Conservation (phyloP, 2,329 filamentous ascomycete genomes). For the Scedosporium aurantiacum region DNA sequence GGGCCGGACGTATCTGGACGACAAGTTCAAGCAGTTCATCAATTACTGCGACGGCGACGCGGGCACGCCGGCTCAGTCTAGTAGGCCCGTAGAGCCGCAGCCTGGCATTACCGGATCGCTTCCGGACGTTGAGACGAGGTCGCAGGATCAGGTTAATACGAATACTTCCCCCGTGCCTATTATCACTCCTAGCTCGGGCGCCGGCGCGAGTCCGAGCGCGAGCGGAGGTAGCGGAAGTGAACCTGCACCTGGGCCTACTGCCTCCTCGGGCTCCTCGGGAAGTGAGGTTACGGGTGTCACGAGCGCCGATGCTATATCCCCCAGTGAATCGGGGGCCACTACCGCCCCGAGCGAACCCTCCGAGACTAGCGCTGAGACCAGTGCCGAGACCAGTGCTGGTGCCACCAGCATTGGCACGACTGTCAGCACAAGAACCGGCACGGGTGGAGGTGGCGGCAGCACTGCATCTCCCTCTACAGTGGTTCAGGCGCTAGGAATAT, state of each 20-base stretch:
- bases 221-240: too few species aligned
- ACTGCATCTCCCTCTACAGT: background rate
- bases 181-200: background rate
- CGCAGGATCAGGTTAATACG: background rate
- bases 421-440: background rate
- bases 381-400: too few species aligned
- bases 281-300: too few species aligned
- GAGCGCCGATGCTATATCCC: too few species aligned
- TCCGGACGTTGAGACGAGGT: slow-evolving; percentile 1
- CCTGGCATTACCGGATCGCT: background rate
- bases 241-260: too few species aligned
- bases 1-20: slow-evolving; percentile 22
- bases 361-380: too few species aligned
- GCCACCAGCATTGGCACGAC: background rate
- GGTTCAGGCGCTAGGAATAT: background rate
- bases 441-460: background rate
- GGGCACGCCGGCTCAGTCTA: slow-evolving; percentile 5
- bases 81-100: background rate
- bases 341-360: too few species aligned
- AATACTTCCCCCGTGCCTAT: background rate
- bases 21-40: slow-evolving; percentile 32
- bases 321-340: too few species aligned
- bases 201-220: too few species aligned
- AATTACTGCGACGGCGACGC: slow-evolving; percentile 28
- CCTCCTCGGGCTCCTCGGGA: too few species aligned